Base-by-base conservation (phyloP, 192 early-diverging fungal species). In the Diversispora epigaea region DNA sequence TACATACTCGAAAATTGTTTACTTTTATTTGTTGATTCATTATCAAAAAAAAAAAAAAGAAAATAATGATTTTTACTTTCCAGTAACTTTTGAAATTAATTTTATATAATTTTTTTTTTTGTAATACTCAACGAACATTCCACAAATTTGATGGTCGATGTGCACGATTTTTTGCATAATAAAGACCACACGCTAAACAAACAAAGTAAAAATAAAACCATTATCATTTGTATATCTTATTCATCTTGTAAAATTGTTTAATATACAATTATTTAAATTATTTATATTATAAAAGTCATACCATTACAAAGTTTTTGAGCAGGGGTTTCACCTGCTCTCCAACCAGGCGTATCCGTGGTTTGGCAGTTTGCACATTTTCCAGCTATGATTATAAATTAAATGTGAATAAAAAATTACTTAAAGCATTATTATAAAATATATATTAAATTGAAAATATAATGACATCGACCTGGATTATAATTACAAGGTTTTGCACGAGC, bases 281-380 rank as follows among this genome's bases (percentile, higher is more conserved):
- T 4, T n/a, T 6, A 0, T 17, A 19, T 17, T 41, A 67, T 47
- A 25, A 22, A 22, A 4, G 6, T 40, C 65, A 40, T 41, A 76
- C 75, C 75, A 55, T 76, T 76, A 50, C 75, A 76, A 10, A 76
- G 32, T 68, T 76, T 76, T 49, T 76, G 67, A 6, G 70, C 75
- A 4, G 75, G 46, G 14, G 75, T 76, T 68, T 76, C 75, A 22
- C 75, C 75, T 14, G 75, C 75, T 43, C 75, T 32, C 75, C 75
- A 76, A 17, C 68, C 68, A 7, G 75, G 75, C 3, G 75, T 76
- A 55, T 63, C 41, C 11, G 21, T 76, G 9, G 75, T 76, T 11
- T 69, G 44, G 44, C 75, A 76, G 15, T 76, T 76, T 4, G 63
- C 44, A 65, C 75, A 76, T 40, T 64, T 64, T 45, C 62, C 62